Base-by-base conservation (phyloP, 352 stramenopile genomes). In the Globisporangium rhizosaccharum region DNA sequence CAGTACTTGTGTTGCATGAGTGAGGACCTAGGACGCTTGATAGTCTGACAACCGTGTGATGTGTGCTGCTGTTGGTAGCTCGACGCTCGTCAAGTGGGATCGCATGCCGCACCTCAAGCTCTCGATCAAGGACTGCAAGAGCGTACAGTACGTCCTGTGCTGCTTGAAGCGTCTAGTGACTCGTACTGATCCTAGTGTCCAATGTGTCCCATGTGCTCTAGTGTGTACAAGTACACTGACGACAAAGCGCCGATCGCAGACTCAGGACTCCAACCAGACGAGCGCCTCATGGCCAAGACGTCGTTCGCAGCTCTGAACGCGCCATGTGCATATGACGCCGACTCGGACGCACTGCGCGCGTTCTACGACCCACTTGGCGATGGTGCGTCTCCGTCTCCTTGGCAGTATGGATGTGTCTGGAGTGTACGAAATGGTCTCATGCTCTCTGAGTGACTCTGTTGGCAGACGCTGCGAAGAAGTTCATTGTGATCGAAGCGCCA, bases 401-500 rank as follows among this genome's bases (percentile, higher is more conserved):
- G 46, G 20, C 10, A 17, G n/a, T 7, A 10, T 0, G 47, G 5
- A 20, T 36, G 11, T 36, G 25, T 4, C 14, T 33, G 3, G 12
- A n/a, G 23, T 20, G 45, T 33, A n/a, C 7, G n/a, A 6, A 10
- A 17, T 12, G 25, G 11, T 52, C 47, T 10, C 23, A 37, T 12
- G 26, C 30, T 46, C 18, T 26, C 10, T 28, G 9, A 23, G 18
- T 45, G 20, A 46, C 9, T 61, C 44, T 51, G 23, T 41, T 12
- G 14, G 2, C 49, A 82, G 73, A 82, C 59, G 28, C 56, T 49
- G 48, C 53, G 3, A 82, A 76, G 58, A 51, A 56, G 47, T 79
- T 65, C 33, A 57, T 82, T 12, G 44, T 78, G 20, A 37, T 82
- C 25, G 58, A 67, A 36, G 53, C 66, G 17, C 50, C 63, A 3